These are phyloP conservation scores for Eimeria tenella DNA, from an alignment of 169 alveolate species.

Conservation along the genomic window DNA sequence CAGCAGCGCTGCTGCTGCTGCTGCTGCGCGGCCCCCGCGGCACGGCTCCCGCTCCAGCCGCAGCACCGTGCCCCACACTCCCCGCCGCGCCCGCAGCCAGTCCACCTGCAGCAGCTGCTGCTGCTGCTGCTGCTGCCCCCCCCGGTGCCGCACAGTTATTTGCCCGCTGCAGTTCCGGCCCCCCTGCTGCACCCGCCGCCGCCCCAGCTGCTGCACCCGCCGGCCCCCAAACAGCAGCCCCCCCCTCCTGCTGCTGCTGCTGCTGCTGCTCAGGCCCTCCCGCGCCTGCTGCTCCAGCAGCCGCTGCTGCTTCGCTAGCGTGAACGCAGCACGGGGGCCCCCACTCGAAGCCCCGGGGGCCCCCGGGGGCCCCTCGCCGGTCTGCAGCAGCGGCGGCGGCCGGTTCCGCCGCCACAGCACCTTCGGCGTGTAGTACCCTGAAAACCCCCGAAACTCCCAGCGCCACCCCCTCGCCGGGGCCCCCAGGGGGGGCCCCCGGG, in stretches of 20 bases:
- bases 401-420: slow-evolving; percentile 51
- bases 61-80: slow-evolving; percentile 91
- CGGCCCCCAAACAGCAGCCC: slow-evolving; percentile 84
- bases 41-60: slow-evolving; percentile 70
- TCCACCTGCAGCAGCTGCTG: slow-evolving; percentile 87
- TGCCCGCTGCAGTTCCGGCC: slow-evolving; percentile 88
- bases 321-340: slow-evolving; percentile 45
- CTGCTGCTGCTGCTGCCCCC: slow-evolving; percentile 93
- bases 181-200: slow-evolving; percentile 86
- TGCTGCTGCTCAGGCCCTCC: slow-evolving; percentile 5
- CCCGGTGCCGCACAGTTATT: slow-evolving; percentile 87
- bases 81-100: slow-evolving; percentile 92
- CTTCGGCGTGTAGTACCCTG: slow-evolving; percentile 21
- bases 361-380: neutral
- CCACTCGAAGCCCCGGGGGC: neutral
- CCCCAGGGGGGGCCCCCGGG: neutral
- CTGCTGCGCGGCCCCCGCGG: slow-evolving; percentile 64
- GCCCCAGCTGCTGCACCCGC: slow-evolving; percentile 87
- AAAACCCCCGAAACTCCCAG: neutral
- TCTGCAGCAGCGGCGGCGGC: slow-evolving; percentile 3
- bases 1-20: slow-evolving; percentile 74
- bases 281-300: slow-evolving; percentile 11
- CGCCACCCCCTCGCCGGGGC: neutral
- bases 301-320: slow-evolving; percentile 70
- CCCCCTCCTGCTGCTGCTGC: slow-evolving; percentile 10